Evolutionary conservation across 2,329 filamentous ascomycete genomes (phyloP), one percentile per base, ranked within the genome.

Genomic region (Colletotrichum navitas): DNA sequence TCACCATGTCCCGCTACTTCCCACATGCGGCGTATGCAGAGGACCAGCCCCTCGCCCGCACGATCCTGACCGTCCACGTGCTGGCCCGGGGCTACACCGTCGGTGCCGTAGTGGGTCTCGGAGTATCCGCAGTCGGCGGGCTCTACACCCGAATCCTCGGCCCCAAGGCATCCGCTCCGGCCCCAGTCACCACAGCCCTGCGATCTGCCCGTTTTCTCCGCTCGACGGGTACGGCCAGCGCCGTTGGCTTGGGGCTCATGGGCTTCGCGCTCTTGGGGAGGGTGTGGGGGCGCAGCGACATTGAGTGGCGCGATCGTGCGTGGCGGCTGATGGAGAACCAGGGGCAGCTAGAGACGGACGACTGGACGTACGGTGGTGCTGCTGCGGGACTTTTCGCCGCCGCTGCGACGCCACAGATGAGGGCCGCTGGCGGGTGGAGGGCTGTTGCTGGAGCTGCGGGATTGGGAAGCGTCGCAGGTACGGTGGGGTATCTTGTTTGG

Each of bases 261-360:
- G 80, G 80, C 1, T 69, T 85, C 5, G 85, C 81, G 74, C 80
- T 88, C 5, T 77, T 80, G 36, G 81, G 76, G 0, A 81, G 85
- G 2, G 91, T 92, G 89, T 80, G 80, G 64, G 88, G 86, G 0
- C 82, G 83, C 21, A 85, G 89, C 74, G 82, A 86, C 51, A 88
- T 92, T 41, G 89, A 92, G 78, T 92, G 90, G 90, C 80, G 86
- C 76, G 90, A 92, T 76, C 83, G 90, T 24, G 85, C 85, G 67
- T 92, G 90, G 89, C 81, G 90, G 39, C 76, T 92, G 61, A 75
- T 90, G 54, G 87, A 87, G 79, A 91, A 88, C 73, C 77, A 80
- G 51, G 85, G 87, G 0, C 89, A 92, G 81, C 76, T 87, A 0
- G 83, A 87, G 74, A 84, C 83, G 60, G 89, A 91, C 76, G 87